Evolutionary conservation across 768 basidiomycete species (phyloP).

Genomic region (Boletus reticulatus): DNA sequence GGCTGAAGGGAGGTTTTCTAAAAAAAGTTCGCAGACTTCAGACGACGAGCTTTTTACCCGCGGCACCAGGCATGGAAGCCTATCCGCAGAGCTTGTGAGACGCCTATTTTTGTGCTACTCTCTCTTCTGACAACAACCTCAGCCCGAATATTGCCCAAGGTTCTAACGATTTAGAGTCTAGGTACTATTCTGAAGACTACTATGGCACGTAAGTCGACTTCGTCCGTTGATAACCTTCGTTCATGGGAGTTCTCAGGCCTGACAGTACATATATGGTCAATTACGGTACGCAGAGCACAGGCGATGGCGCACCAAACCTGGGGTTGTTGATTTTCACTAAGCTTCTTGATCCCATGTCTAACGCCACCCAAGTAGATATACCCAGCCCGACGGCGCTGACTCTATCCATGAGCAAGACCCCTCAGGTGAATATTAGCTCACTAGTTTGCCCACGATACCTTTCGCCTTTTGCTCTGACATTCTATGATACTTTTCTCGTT

Average conservation of each 20-base stretch:
- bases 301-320: slow-evolving; percentile 1
- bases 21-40: slow-evolving; percentile 7
- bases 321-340: slow-evolving; percentile 14
- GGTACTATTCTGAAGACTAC: slow-evolving; percentile 5
- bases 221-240: not conserved
- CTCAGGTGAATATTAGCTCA: slow-evolving; percentile 11
- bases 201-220: slow-evolving; percentile 6
- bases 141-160: slow-evolving; percentile 11
- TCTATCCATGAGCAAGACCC: slow-evolving; percentile 1
- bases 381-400: not conserved
- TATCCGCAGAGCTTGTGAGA: slow-evolving; percentile 18
- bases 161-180: not conserved
- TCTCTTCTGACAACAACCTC: not conserved
- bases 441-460: not conserved
- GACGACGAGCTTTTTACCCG: not conserved
- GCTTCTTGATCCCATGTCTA: slow-evolving; percentile 6
- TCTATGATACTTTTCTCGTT: slow-evolving; percentile 3
- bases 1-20: not conserved
- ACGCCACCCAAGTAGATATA: slow-evolving; percentile 14
- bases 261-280: slow-evolving; percentile 1
- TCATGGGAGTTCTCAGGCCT: not conserved
- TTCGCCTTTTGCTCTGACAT: not conserved
- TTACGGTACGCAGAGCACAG: not conserved
- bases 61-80: not conserved
- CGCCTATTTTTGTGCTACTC: not conserved